phyloP scores from a whole-genome alignment of 257 asterid genomes.

The Thymus quinquecostatus region DNA sequence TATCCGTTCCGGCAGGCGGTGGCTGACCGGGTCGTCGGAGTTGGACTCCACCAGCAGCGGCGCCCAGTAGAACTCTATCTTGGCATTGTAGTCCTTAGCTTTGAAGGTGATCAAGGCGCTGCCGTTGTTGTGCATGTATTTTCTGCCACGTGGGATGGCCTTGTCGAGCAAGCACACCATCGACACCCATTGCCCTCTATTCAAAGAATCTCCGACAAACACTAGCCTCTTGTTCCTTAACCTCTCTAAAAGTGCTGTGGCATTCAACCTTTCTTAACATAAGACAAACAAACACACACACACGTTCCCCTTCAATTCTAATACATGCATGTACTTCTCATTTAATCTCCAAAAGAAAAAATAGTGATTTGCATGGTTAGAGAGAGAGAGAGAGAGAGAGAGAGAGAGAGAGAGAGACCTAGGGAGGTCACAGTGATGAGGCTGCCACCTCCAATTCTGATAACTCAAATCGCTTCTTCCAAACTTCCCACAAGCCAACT shows the following conservation, averaged over 20 bases:
- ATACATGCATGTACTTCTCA: constrained; percentile 14
- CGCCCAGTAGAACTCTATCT: constrained; percentile 84
- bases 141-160: constrained; percentile 50
- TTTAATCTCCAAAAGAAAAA: no score
- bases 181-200: constrained; percentile 94
- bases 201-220: constrained; percentile 87
- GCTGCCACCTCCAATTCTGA: constrained; percentile 94
- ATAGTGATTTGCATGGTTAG: neutral
- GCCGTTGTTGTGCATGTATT: constrained; percentile 70
- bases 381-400: neutral
- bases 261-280: constrained; percentile 77
- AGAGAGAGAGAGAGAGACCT: constrained; percentile 33
- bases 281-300: constrained; percentile 19
- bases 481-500: constrained; percentile 79
- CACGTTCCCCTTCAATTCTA: constrained; percentile 42
- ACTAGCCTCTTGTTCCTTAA: constrained; percentile 81
- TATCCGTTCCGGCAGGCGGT: constrained; percentile 72
- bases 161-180: constrained; percentile 84
- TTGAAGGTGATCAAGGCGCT: constrained; percentile 79
- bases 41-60: constrained; percentile 91
- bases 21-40: constrained; percentile 77
- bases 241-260: constrained; percentile 68
- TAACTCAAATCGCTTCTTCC: constrained; percentile 65
- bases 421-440: constrained; percentile 63
- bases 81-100: constrained; percentile 83